Percentiles rank a stretch among this genome's conserved stretches.
phyloP scores from a whole-genome alignment of 331 rosid genomes.

The Stylosanthes scabra region DNA sequence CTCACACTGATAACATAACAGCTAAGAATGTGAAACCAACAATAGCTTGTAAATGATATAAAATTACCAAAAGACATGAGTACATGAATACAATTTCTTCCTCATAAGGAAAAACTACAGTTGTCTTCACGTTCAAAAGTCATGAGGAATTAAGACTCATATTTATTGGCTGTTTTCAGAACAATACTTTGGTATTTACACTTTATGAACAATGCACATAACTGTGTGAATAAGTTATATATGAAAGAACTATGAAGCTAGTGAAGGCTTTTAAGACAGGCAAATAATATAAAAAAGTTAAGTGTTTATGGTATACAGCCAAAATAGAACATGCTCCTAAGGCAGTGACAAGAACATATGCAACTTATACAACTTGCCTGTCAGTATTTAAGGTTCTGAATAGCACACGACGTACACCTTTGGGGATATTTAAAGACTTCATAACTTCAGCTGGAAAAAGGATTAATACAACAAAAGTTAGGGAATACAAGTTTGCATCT shows the following conservation, averaged over 20 bases:
- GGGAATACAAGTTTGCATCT: conserved; percentile 9
- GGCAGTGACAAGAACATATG: conserved; percentile 6
- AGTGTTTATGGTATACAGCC: neutral
- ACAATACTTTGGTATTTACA: neutral
- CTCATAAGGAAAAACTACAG: neutral
- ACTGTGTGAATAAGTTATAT: neutral
- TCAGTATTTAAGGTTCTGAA: conserved; percentile 90
- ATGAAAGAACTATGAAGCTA: too few species aligned
- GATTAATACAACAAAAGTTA: conserved; percentile 4
- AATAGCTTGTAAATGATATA: conserved; percentile 9
- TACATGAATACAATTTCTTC: conserved; percentile 14
- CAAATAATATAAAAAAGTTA: too few species aligned
- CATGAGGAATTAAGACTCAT: neutral
- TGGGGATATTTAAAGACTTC: conserved; percentile 80
- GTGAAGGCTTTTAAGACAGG: too few species aligned
- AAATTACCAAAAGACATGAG: conserved; percentile 1
- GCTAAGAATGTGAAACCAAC: conserved; percentile 2
- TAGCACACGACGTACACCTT: conserved; percentile 83
- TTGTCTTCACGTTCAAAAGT: conserved; percentile 5
- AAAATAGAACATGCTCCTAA: conserved; percentile 22
- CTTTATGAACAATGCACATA: neutral
- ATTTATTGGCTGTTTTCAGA: neutral
- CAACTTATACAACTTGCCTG: conserved; percentile 51
- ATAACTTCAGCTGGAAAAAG: conserved; percentile 78
- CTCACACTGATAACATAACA: conserved; percentile 8